A percentile compares a stretch with the other conserved stretches of the same genome.
These are phyloP conservation scores for Lasiosphaeria hispida DNA, from an alignment of 495 filamentous ascomycete species.

Conservation along the genomic window DNA sequence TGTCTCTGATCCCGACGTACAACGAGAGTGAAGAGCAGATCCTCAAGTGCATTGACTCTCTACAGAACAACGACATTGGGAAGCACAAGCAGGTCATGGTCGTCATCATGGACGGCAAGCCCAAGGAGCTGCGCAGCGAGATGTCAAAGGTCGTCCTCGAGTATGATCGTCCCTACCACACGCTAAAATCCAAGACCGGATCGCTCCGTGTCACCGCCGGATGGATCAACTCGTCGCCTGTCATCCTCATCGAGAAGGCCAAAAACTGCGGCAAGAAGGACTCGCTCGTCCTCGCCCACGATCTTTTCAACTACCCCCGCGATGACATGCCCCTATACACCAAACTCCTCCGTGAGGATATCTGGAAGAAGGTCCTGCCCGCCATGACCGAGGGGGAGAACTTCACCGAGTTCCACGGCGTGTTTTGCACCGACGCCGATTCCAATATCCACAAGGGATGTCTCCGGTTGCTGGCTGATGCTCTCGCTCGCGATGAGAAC, in stretches of 20 bases:
- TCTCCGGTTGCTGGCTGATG: background rate
- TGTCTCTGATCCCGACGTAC: conserved; percentile 7
- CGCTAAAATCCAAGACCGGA: conserved; percentile 1
- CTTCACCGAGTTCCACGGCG: conserved; percentile 3
- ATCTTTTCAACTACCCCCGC: conserved; percentile 7
- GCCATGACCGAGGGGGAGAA: background rate
- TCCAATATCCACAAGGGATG: conserved; percentile 3
- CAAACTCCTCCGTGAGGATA: conserved; percentile 7
- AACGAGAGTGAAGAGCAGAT: conserved; percentile 9
- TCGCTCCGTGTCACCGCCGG: conserved; percentile 1
- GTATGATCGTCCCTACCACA: conserved; percentile 4
- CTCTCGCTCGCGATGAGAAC: background rate
- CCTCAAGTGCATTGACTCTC: conserved; percentile 2
- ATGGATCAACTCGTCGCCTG: background rate
- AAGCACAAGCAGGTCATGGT: conserved; percentile 5
- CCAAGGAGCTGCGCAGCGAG: conserved; percentile 1
- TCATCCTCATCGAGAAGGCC: conserved; percentile 9
- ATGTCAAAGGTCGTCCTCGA: background rate
- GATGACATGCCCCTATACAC: conserved; percentile 6
- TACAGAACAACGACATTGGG: conserved; percentile 2
- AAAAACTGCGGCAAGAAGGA: conserved; percentile 10
- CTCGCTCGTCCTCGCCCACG: conserved; percentile 4
- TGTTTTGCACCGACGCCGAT: conserved; percentile 7
- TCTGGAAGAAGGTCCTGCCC: background rate
- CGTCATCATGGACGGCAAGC: conserved; percentile 7